Percentiles rank a stretch among this genome's conserved stretches.
Evolutionary conservation across 371 early-diverging fungal species (phyloP).

Genomic region (Saksenaea oblongispora): DNA sequence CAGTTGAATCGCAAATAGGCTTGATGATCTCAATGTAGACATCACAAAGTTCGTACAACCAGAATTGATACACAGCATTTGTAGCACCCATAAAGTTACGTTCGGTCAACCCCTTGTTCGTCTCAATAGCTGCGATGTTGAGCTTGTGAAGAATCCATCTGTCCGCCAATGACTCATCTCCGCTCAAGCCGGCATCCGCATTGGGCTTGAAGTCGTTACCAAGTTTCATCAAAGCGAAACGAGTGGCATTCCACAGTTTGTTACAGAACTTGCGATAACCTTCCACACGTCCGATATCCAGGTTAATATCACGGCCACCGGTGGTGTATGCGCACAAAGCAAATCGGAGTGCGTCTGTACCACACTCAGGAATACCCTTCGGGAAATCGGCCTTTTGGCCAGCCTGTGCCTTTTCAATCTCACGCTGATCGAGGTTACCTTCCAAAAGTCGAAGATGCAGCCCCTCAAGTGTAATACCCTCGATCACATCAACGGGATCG

Average conservation of each 20-base stretch:
- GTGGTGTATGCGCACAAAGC: slow-evolving; percentile 93
- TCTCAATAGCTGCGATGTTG: slow-evolving; percentile 78
- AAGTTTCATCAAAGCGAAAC: slow-evolving; percentile 92
- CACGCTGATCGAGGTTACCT: slow-evolving; percentile 94
- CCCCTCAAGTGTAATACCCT: slow-evolving; percentile 83
- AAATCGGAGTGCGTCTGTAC: slow-evolving; percentile 99
- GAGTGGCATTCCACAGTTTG: slow-evolving; percentile 99
- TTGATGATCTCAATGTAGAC: slow-evolving; percentile 95
- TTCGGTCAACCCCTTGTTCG: slow-evolving; percentile 75
- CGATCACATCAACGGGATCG: slow-evolving; percentile 98
- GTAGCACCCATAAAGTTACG: slow-evolving; percentile 98
- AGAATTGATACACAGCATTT: slow-evolving; percentile 89
- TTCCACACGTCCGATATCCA: slow-evolving; percentile 96
- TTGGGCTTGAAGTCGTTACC: slow-evolving; percentile 80
- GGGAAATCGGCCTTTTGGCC: slow-evolving; percentile 96
- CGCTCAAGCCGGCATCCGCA: slow-evolving; percentile 59
- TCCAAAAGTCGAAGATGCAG: slow-evolving; percentile 78
- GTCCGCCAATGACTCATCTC: slow-evolving; percentile 86
- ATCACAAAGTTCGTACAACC: slow-evolving; percentile 98
- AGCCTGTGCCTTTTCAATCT: slow-evolving; percentile 85
- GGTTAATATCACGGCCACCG: slow-evolving; percentile 93
- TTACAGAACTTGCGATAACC: slow-evolving; percentile 99
- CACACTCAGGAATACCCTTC: slow-evolving; percentile 98
- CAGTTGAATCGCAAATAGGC: slow-evolving; percentile 71
- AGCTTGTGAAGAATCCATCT: slow-evolving; percentile 94